Base-by-base conservation (phyloP, 2,329 filamentous ascomycete genomes). In the Ceratocystis diversiconidia region DNA sequence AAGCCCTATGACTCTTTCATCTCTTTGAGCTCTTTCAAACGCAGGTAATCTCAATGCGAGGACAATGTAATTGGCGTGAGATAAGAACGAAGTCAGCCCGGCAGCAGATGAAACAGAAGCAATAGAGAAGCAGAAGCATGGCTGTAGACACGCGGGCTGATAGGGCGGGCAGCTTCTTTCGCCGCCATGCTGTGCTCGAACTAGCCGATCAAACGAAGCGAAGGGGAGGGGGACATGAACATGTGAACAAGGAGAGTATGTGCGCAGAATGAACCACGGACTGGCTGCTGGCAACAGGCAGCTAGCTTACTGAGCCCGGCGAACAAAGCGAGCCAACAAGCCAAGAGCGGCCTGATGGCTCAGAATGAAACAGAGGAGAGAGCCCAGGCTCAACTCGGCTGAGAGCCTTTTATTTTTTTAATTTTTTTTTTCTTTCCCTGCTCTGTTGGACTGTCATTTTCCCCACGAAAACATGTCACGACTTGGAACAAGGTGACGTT, bases 161-260 rank as follows among this genome's bases (percentile, higher is more conserved):
- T 41, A 41, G 36, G 36, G 12, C 36, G 36, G 36, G 12, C 36
- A 12, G 28, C 52, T 57, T 57, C 36, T 57, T 28, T 57, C 17
- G 22, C 28, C 15, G 22, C 15, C 1, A 15, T 57, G 10, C n/a
- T 55, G 30, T 25, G 55, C 36, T 41, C 36, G 36, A 41, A 32
- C 28, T 59, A n/a, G 55, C 17, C 28, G 55, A 59, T 59, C 55
- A 59, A 59, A 59, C 55, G 28, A 59, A 36, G 48, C 48, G 22
- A 25, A 50, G n/a, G n/a, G 48, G 7, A 10, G 6, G 48, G n/a
- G 48, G 52, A 10, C 55, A 36, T 32, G 48, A 25, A n/a, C 12
- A 36, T 19, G 17, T 59, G 28, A 25, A 52, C 48, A 25, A 28
- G 25, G 12, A 5, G 25, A 52, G 48, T 12, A 2, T 12, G 48